Evolutionary conservation across 73 alveolate species (phyloP).

Genomic region (Tetrahymena thermophila): DNA sequence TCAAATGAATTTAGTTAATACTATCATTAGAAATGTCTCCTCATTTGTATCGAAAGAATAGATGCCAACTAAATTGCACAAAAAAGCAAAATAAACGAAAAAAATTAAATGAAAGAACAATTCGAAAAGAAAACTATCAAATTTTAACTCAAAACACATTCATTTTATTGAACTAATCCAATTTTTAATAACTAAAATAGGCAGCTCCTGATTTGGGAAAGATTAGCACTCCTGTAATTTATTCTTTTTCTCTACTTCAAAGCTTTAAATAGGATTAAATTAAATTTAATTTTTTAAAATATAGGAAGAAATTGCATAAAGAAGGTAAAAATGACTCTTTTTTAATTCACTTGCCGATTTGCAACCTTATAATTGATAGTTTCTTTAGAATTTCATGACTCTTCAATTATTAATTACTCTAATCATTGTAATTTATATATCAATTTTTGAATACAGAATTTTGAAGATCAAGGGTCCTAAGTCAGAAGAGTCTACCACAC

Average conservation of each 20-base stretch:
- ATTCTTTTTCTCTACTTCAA: neutral
- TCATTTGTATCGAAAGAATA: no score
- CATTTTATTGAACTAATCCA: neutral
- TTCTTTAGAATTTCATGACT: no score
- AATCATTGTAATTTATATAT: neutral
- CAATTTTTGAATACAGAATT: neutral
- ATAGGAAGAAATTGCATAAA: neutral
- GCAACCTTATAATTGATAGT: no score
- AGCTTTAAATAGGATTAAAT: neutral
- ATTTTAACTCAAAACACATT: neutral
- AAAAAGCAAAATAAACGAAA: neutral
- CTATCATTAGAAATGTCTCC: neutral
- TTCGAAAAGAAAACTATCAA: neutral
- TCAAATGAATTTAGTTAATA: neutral
- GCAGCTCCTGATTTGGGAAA: neutral
- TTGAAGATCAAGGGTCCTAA: neutral
- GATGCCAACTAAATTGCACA: no score
- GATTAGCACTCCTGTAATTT: neutral
- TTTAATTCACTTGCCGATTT: neutral
- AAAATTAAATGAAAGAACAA: neutral
- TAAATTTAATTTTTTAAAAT: neutral
- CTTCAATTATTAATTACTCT: neutral
- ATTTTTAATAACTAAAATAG: neutral
- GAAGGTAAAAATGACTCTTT: neutral
- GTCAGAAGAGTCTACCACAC: neutral